Percentiles rank a stretch among this genome's conserved stretches.
phyloP scores from a whole-genome alignment of 23 red algal species.

The Pyropia haitanensis region DNA sequence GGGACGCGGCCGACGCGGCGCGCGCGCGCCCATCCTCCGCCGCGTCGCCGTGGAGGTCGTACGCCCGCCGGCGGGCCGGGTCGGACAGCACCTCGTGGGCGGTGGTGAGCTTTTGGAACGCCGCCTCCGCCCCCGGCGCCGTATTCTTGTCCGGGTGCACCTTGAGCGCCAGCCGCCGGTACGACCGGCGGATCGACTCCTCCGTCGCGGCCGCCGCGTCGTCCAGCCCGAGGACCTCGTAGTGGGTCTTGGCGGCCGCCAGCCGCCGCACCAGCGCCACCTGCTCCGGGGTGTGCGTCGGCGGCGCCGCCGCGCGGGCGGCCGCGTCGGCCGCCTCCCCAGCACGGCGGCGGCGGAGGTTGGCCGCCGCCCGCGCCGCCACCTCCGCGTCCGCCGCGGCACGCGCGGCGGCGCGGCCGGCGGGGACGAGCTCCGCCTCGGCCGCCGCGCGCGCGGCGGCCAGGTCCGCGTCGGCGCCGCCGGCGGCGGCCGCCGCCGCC shows the following conservation, averaged over 20 bases:
- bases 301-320: too few species aligned
- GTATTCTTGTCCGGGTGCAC: conserved; percentile 39
- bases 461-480: too few species aligned
- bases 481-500: too few species aligned
- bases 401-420: too few species aligned
- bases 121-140: conserved; percentile 21
- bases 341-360: too few species aligned
- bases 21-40: background rate
- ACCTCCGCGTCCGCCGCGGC: too few species aligned
- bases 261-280: too few species aligned
- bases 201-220: background rate
- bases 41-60: conserved; percentile 4
- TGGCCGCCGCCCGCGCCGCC: too few species aligned
- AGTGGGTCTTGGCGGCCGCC: background rate
- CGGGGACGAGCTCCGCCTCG: too few species aligned
- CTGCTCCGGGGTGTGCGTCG: too few species aligned
- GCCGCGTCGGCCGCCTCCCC: too few species aligned
- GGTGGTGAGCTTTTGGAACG: conserved; percentile 21
- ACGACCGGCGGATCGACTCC: conserved; percentile 30
- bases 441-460: too few species aligned
- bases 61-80: background rate
- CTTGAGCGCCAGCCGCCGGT: conserved; percentile 24
- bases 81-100: conserved; percentile 56
- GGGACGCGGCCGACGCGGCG: background rate
- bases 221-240: conserved; percentile 3